Evolutionary conservation across 805 yeast species (phyloP).

Genomic region (Jamesozyma spencerorum): DNA sequence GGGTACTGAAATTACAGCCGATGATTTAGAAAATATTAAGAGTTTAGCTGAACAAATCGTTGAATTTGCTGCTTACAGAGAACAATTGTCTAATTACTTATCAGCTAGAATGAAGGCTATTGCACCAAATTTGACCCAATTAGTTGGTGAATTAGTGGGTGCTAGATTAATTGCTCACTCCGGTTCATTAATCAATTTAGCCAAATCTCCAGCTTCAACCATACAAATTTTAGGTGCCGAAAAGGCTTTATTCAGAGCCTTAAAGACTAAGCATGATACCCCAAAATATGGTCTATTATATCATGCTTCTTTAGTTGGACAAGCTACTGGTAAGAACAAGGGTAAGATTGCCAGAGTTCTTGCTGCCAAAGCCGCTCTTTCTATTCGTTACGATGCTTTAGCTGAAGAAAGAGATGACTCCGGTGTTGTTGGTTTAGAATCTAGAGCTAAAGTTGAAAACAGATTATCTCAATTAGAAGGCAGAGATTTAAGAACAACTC

Average conservation of each 20-base stretch:
- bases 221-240: constrained; percentile 97
- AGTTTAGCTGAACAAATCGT: constrained; percentile 93
- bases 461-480: constrained; percentile 95
- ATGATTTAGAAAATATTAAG: constrained; percentile 77
- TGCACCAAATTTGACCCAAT: constrained; percentile 92
- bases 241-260: constrained; percentile 95
- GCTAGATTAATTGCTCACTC: constrained; percentile 97
- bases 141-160: constrained; percentile 96
- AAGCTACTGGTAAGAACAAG: constrained; percentile 95
- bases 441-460: constrained; percentile 87
- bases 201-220: constrained; percentile 98
- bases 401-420: constrained; percentile 95
- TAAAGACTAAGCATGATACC: constrained; percentile 95
- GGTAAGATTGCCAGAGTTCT: constrained; percentile 98
- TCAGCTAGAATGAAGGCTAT: constrained; percentile 95
- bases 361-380: constrained; percentile 97
- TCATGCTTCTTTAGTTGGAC: constrained; percentile 95
- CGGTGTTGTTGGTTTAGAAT: constrained; percentile 86
- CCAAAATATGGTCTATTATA: constrained; percentile 95
- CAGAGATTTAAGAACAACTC: constrained; percentile 85
- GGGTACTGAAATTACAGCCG: constrained; percentile 97
- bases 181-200: constrained; percentile 86
- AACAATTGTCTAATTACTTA: constrained; percentile 84
- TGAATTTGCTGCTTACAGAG: constrained; percentile 92
- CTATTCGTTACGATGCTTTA: constrained; percentile 91